Percentiles rank a stretch among this genome's conserved stretches.
Conservation (phyloP, 2,329 filamentous ascomycete genomes). For the Thermothelomyces thermophilus region DNA sequence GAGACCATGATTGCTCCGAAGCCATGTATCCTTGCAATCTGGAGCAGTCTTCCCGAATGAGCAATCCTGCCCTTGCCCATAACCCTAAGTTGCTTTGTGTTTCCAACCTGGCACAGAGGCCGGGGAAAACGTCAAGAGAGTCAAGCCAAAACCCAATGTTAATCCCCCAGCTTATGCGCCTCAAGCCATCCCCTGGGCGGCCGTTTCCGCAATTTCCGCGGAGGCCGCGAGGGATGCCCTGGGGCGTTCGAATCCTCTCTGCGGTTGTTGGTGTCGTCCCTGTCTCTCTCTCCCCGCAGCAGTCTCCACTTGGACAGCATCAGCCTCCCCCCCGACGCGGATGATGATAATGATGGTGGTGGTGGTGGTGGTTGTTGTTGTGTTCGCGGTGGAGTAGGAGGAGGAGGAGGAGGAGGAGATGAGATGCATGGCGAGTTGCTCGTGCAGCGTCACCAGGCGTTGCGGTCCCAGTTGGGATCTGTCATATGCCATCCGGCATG, state of each 20-base stretch:
- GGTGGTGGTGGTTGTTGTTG: constrained; percentile 5
- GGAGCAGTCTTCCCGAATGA: too few relatives aligned
- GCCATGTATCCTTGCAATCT: not conserved
- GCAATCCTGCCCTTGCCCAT: too few relatives aligned
- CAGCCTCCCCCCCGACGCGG: too few relatives aligned
- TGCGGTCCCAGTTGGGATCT: constrained; percentile 88
- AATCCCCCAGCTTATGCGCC: constrained; percentile 22
- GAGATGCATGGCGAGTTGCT: not conserved
- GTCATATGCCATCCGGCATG: not conserved
- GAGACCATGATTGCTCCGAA: not conserved
- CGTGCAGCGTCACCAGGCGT: constrained; percentile 64
- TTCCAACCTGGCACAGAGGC: not conserved
- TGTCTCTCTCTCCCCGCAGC: not conserved
- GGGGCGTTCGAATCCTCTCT: not conserved
- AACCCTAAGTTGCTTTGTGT: not conserved
- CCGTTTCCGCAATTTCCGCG: constrained; percentile 38
- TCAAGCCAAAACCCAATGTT: constrained; percentile 10
- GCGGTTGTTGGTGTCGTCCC: too few relatives aligned
- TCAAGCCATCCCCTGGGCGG: constrained; percentile 29
- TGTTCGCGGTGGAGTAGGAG: too few relatives aligned
- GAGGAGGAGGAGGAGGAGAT: constrained; percentile 14
- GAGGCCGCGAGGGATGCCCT: not conserved
- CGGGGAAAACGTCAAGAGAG: not conserved
- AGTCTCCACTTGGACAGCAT: not conserved
- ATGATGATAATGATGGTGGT: not conserved